Evolutionary conservation across 208 protist genomes (phyloP), one percentile per base, ranked within the genome.

Genomic region (Phytomonas sp.): DNA sequence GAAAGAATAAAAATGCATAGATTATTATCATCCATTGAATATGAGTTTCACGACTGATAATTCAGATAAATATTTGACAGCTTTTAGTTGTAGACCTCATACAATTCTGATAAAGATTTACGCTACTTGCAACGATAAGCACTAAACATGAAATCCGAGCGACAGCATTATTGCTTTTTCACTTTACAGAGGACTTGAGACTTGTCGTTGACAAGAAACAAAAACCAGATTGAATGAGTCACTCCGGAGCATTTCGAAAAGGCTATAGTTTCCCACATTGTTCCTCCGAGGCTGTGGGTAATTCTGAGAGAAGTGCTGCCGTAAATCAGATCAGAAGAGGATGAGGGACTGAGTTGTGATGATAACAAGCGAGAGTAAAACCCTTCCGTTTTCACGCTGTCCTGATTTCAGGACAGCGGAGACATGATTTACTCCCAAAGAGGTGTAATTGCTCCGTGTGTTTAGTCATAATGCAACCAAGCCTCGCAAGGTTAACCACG

Each of bases 391-490:
- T 61, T 31, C 30, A 60, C 6, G 62, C 42, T 31, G 52, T 31
- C 6, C 29, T 49, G 4, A 65, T 66, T 1, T 36, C 40, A 3
- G 72, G 70, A 62, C 79, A 74, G 26, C 78, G 81, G 52, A 75
- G 78, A n/a, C 69, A 81, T 1, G 84, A 84, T 69, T 93, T 87
- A n/a, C 78, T 80, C 16, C 80, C 90, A 66, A 93, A 93, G 34
- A 93, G 77, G 14, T 87, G 85, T 33, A 95, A 79, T 75, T 93
- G 87, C 72, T 95, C 90, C 6, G 85, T 93, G 76, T 95, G 90
- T 64, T 92, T 86, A 10, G 90, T 77, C 1, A 95, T 82, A 56
- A 93, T 88, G 40, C 87, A 87, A 67, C 82, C 86, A 68, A 92
- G 82, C 1, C 76, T 66, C 66, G 93, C 87, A 11, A 93, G 63